A percentile compares a stretch with the other conserved stretches of the same genome.
Evolutionary conservation across 805 yeast species (phyloP).

Genomic region (Saccharomycopsis guyanensis): DNA sequence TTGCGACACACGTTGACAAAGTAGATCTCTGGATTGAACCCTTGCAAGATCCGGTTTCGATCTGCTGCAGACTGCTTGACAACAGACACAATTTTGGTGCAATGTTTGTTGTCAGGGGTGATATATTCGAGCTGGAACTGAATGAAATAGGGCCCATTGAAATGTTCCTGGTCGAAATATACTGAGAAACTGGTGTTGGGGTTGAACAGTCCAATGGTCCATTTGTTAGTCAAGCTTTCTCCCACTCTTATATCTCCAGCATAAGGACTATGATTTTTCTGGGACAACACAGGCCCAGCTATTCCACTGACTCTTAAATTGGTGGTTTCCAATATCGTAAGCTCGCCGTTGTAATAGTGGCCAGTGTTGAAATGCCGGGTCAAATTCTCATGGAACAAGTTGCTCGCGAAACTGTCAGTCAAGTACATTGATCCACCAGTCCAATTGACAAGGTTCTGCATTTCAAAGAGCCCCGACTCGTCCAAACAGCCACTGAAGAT

Average conservation of each 20-base stretch:
- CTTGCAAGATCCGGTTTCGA: conserved; percentile 24
- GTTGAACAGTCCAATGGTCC: conserved; percentile 28
- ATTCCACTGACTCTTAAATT: conserved; percentile 30
- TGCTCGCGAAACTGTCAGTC: conserved; percentile 28
- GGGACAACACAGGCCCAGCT: conserved; percentile 29
- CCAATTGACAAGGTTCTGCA: conserved; percentile 29
- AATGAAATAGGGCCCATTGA: conserved; percentile 18
- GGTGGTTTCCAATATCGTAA: conserved; percentile 30
- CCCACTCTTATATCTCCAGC: conserved; percentile 24
- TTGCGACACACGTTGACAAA: conserved; percentile 29
- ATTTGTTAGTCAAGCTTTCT: conserved; percentile 33
- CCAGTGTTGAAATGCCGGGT: neutral
- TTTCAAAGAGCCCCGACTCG: conserved; percentile 37
- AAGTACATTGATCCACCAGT: conserved; percentile 31
- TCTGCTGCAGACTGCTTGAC: conserved; percentile 13
- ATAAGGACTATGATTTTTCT: conserved; percentile 22
- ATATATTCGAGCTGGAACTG: conserved; percentile 10
- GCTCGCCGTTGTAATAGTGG: conserved; percentile 17
- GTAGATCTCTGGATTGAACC: conserved; percentile 31
- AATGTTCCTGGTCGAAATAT: conserved; percentile 30
- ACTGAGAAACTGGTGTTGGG: conserved; percentile 27
- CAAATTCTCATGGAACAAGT: conserved; percentile 25
- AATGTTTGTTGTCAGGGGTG: conserved; percentile 10
- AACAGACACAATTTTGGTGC: conserved; percentile 30
- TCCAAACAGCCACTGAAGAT: conserved; percentile 33